Base-by-base conservation (phyloP, 78 protist species). In the Guillardia theta region DNA sequence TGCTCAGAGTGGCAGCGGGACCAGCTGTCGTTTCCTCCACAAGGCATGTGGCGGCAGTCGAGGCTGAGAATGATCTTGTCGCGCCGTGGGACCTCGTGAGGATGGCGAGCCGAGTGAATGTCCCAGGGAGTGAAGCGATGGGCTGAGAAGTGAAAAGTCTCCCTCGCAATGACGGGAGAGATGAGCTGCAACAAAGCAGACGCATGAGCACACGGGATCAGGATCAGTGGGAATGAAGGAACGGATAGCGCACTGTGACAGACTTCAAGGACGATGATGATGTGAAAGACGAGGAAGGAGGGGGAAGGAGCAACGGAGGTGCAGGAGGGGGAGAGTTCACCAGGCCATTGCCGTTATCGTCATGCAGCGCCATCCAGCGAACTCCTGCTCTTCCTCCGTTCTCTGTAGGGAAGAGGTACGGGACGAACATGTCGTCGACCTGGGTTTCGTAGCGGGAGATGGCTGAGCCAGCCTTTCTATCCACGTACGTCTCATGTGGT, bases 21-120 rank as follows among this genome's bases (percentile, higher is more conserved):
- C 90, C 90, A 78, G 90, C 33, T 12, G 90, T 78, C 39, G 90
- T 78, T 78, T 30, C 90, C 90, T 18, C 90, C 90, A 30, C 90
- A 78, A 30, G 70, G 70, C 70, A 58, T 58, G 70, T 58, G 70
- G 70, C 27, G 70, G 1, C 21, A 30, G 70, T 58, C 70, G 39
- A 58, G 70, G 70, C 27, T 58, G 27, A 58, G 6, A 9, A 30
- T 58, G 70, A 58, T 58, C 6, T 58, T 30, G 6, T 58, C 70
- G 70, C 70, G 70, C 70, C 70, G 21, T 9, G 70, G 70, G 4
- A 58, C 70, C 6, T 58, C 70, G 70, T 58, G 70, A 1, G 70
- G 70, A 30, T 58, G 70, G 4, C 6, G 21, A 0, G 70, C 70
- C 6, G 27, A 24, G 70, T 58, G 70, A 8, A 58, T 24, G 70